Base-by-base conservation (phyloP, 495 filamentous ascomycete species). In the Annulohypoxylon bovei region DNA sequence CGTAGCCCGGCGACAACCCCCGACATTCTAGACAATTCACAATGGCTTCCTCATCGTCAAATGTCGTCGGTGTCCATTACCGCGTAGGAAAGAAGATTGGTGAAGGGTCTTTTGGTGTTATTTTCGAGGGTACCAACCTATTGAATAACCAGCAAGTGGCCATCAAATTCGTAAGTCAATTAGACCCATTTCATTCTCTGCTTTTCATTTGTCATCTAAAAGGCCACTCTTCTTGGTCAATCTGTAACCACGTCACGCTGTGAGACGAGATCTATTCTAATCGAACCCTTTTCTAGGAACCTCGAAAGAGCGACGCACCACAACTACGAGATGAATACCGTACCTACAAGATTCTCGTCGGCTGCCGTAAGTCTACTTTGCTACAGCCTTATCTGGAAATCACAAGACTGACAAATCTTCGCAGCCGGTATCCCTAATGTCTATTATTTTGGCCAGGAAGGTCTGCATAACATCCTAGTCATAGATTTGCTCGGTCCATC, bases 401-500 rank as follows among this genome's bases (percentile, higher is more conserved):
- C 33, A n/a, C 12, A n/a, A 70, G 18, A 76, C 71, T 67, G 47
- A 68, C 64, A 39, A 54, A 6, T 40, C 56, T n/a, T 67, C 67
- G 40, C 68, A 99, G 95, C 95, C 63, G 95, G 95, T 73, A 98
- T 99, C 72, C 95, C 95, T 75, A 98, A 99, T 89, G 95, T 99
- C 76, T 99, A 99, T 82, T 99, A 99, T 82, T 99, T 98, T 72
- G 95, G 95, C 66, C 95, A 99, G 80, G 95, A 99, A 82, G 95
- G 95, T 72, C 88, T 99, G 22, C 95, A 99, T 83, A 99, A 99
- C 82, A 99, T 99, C 71, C 89, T 99, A 2, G 95, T 99, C 58
- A 99, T 99, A 73, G 95, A 99, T 80, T 88, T 99, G 20, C 91
- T 99, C 12, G 95, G 95, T 22, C 95, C 96, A 28, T 97, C 93